Evolutionary conservation across 139 green algal species (phyloP).

Genomic region (Zygnema circumcarinatum): DNA sequence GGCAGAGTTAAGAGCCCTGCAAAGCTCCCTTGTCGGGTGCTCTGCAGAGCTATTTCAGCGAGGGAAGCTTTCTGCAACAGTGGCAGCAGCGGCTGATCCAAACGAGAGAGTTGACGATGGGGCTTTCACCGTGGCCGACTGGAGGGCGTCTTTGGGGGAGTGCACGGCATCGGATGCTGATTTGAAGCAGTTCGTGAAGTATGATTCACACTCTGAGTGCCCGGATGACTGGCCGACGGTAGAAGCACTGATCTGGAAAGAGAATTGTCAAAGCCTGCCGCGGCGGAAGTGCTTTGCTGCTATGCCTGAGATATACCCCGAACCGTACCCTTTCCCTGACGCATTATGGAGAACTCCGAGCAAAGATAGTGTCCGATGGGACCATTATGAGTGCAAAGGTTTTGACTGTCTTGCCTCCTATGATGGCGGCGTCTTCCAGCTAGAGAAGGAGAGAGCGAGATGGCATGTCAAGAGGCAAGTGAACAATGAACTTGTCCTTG

Average conservation of each 20-base stretch:
- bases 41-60: neutral
- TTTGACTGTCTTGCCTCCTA: constrained; percentile 33
- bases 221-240: constrained; percentile 38
- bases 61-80: neutral
- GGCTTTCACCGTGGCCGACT: neutral
- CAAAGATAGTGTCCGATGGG: constrained; percentile 42
- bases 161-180: constrained; percentile 22
- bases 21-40: neutral
- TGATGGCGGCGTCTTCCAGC: constrained; percentile 27
- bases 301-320: neutral
- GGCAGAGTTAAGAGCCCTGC: neutral
- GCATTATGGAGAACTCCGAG: neutral
- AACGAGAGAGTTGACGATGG: neutral
- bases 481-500: neutral
- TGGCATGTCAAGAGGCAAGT: constrained; percentile 17
- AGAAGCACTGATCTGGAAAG: constrained; percentile 27
- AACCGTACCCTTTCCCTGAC: constrained; percentile 7
- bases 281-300: constrained; percentile 24
- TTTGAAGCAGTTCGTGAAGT: constrained; percentile 17
- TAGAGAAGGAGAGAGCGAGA: constrained; percentile 28
- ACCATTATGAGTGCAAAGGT: constrained; percentile 32
- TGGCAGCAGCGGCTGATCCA: neutral
- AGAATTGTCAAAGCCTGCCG: constrained; percentile 33
- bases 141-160: neutral
- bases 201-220: neutral